phyloP scores from a whole-genome alignment of 768 basidiomycete genomes.

The Phallus indusiatus region DNA sequence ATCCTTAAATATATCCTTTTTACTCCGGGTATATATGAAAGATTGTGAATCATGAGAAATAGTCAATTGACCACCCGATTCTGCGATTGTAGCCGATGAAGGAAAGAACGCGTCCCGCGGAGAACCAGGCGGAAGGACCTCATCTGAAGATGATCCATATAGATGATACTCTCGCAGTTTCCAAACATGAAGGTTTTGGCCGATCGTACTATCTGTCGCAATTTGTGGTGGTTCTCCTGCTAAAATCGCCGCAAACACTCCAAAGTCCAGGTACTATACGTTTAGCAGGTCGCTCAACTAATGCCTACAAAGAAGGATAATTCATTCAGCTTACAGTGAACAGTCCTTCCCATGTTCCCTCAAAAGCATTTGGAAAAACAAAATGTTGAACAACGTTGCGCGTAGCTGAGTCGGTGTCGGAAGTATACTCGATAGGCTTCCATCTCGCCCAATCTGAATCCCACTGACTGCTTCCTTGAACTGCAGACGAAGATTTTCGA shows the following conservation, averaged over 20 bases:
- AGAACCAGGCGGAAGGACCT: slow-evolving; percentile 42
- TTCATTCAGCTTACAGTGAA: slow-evolving; percentile 47
- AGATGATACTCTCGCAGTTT: slow-evolving; percentile 72
- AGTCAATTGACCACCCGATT: slow-evolving; percentile 25
- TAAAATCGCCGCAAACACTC: slow-evolving; percentile 71
- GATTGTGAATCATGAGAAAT: slow-evolving; percentile 5
- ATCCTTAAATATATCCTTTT: background rate
- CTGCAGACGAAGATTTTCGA: slow-evolving; percentile 11
- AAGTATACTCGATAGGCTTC: slow-evolving; percentile 26
- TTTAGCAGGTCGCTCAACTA: background rate
- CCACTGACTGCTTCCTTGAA: slow-evolving; percentile 43
- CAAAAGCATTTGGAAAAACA: slow-evolving; percentile 43
- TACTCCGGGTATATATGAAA: background rate
- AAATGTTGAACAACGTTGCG: slow-evolving; percentile 12
- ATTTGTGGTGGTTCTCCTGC: slow-evolving; percentile 53
- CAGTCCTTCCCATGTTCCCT: slow-evolving; percentile 73
- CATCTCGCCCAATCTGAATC: slow-evolving; percentile 63
- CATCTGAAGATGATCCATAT: slow-evolving; percentile 9
- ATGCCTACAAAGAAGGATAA: background rate
- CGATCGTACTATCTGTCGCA: slow-evolving; percentile 67
- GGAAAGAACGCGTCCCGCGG: slow-evolving; percentile 58
- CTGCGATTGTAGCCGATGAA: slow-evolving; percentile 37
- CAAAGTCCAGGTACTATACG: slow-evolving; percentile 71
- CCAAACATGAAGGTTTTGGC: slow-evolving; percentile 87
- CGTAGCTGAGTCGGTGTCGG: slow-evolving; percentile 26